These are phyloP conservation scores for Acorus calamus DNA, from an alignment of 106 monocot species.

Conservation along the genomic window DNA sequence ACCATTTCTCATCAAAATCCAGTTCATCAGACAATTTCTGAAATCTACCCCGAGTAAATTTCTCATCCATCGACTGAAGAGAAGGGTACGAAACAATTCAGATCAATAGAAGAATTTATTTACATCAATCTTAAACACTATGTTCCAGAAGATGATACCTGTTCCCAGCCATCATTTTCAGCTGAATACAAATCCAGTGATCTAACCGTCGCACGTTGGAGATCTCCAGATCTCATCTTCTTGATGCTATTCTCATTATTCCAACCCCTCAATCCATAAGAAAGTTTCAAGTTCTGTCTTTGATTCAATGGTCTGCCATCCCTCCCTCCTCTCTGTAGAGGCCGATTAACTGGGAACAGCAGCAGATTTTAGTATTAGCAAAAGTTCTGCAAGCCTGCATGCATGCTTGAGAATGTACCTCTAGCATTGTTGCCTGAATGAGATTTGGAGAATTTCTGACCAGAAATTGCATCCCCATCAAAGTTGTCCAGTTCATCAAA, in stretches of 20 bases:
- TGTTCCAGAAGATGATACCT: no score
- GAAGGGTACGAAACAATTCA: no score
- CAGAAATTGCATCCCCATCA: constrained; percentile 8
- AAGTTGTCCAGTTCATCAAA: constrained; percentile 21
- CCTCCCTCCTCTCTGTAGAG: constrained; percentile 3
- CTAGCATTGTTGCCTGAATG: constrained; percentile 1
- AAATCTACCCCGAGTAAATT: constrained; percentile 37
- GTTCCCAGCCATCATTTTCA: background rate
- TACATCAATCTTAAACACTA: no score
- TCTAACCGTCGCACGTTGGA: no score
- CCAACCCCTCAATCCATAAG: background rate
- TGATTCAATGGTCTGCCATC: constrained; percentile 7
- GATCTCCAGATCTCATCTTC: no score
- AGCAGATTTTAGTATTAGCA: no score
- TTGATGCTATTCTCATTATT: no score
- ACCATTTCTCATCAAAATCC: constrained; percentile 84
- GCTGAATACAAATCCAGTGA: background rate
- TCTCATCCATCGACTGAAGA: constrained; percentile 33
- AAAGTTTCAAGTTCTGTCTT: constrained; percentile 11
- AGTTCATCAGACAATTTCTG: constrained; percentile 67
- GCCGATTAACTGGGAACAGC: background rate
- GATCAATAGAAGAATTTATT: no score
- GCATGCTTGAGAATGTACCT: background rate
- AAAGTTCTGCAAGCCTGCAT: constrained; percentile 11
- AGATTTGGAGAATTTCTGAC: constrained; percentile 4